Conservation (phyloP, 192 early-diverging fungal genomes). For the Entomortierella lignicola region DNA sequence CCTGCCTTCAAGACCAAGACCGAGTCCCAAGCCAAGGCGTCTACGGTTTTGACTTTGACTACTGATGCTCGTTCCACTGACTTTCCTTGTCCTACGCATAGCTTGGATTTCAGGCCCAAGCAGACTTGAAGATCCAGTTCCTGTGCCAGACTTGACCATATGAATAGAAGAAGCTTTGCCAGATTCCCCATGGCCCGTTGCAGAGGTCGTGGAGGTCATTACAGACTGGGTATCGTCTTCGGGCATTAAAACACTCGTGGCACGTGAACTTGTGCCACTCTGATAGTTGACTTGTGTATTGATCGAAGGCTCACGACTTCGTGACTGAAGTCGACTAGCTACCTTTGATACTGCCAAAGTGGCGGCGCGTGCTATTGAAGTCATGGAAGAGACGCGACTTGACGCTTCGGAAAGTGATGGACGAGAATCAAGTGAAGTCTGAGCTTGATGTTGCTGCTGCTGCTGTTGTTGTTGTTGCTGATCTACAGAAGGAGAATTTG, state of each 20-base stretch:
- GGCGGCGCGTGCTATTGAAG: constrained; percentile 45
- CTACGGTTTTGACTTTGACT: neutral
- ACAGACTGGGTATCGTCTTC: constrained; percentile 18
- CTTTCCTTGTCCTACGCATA: neutral
- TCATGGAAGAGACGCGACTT: constrained; percentile 44
- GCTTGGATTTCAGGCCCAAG: neutral
- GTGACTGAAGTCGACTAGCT: constrained; percentile 21
- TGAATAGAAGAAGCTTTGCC: neutral
- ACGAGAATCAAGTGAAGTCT: neutral
- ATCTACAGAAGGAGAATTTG: constrained; percentile 2
- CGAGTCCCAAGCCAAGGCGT: neutral
- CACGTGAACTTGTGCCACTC: constrained; percentile 19
- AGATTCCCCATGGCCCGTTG: neutral
- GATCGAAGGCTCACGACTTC: constrained; percentile 23
- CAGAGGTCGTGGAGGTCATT: neutral
- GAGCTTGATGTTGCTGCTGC: neutral
- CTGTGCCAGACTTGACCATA: neutral
- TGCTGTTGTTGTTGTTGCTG: constrained; percentile 9
- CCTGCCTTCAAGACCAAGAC: neutral
- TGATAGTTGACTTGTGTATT: neutral
- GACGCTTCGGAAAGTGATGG: constrained; percentile 29
- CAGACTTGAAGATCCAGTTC: neutral
- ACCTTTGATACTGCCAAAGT: constrained; percentile 39
- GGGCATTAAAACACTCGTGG: constrained; percentile 14
- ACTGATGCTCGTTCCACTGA: neutral